A percentile compares a stretch with the other conserved stretches of the same genome.
phyloP scores from a whole-genome alignment of 495 filamentous ascomycete genomes.

The Talaromyces ruber region DNA sequence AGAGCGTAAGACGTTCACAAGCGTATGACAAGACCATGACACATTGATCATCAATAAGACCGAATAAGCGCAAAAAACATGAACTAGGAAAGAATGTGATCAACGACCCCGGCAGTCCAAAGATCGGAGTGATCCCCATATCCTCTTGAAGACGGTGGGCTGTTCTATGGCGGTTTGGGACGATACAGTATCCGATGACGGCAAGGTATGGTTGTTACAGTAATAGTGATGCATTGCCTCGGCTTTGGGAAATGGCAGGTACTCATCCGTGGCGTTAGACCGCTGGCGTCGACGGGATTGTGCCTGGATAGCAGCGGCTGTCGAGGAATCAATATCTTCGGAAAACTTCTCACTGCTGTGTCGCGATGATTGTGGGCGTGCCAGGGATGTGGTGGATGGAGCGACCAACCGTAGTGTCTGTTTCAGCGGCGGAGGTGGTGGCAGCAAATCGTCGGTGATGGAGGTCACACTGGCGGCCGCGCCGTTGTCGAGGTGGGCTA shows the following conservation, averaged over 20 bases:
- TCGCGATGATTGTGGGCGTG: conserved; percentile 15
- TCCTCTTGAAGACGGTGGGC: conserved; percentile 18
- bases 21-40: background rate
- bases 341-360: conserved; percentile 10
- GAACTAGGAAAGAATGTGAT: background rate
- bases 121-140: conserved; percentile 22
- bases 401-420: conserved; percentile 31
- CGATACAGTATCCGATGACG: background rate
- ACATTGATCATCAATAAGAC: conserved; percentile 1
- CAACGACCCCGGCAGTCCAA: conserved; percentile 17
- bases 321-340: conserved; percentile 25
- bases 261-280: conserved; percentile 21
- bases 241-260: conserved; percentile 8
- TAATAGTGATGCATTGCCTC: background rate
- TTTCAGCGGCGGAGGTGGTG: conserved; percentile 17
- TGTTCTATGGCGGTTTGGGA: conserved; percentile 9
- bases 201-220: background rate
- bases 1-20: conserved; percentile 3
- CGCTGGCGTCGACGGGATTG: conserved; percentile 27
- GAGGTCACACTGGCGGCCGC: conserved; percentile 12
- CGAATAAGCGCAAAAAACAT: background rate
- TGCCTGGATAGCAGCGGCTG: conserved; percentile 33
- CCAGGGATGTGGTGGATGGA: conserved; percentile 31
- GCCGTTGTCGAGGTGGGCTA: background rate
- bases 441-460: conserved; percentile 19